Base-by-base conservation (phyloP, 2,329 filamentous ascomycete genomes). In the Alternaria ventricosa region DNA sequence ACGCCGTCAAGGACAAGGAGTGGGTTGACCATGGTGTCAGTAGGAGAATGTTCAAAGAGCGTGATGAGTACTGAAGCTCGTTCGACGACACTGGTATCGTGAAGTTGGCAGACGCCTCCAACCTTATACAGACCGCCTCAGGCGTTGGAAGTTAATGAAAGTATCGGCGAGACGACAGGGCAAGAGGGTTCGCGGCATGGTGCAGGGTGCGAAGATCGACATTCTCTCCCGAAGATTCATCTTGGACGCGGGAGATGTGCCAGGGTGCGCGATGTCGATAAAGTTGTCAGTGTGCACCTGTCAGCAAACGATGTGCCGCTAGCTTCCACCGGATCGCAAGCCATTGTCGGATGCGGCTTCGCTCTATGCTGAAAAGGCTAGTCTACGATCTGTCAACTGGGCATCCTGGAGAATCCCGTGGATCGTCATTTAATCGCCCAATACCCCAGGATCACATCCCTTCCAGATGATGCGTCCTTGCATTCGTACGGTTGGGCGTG, bases 11-110 rank as follows among this genome's bases (percentile, higher is more conserved):
- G 50, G 9, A 58, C 44, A 15, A 66, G n/a, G 18, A 66, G n/a
- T 33, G 62, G 57, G 23, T 51, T 43, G n/a, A 50, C 65, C 71
- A 73, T 72, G n/a, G 25, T 64, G 53, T 43, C 45, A 44, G 30
- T 43, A 49, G 58, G 30, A 43, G 44, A 49, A 30, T 46, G 20
- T 55, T 23, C 20, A 46, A 57, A 60, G 61, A 64, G 43, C 36
- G 60, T 62, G 15, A 47, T 47, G 30, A 59, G 55, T 59, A 36
- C 41, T 47, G 58, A 55, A 59, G 30, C 33, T 36, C n/a, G 13
- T 11, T 36, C 28, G 28, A 51, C 49, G 43, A 49, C 15, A 59
- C 55, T 55, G 46, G 12, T 28, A 33, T 47, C n/a, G 47, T 23
- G 9, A 49, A 28, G 6, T 8, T 33, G 18, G 49, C 15, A 45